Evolutionary conservation across 805 yeast genomes (phyloP).

Genomic region (Candida tallmaniae): DNA sequence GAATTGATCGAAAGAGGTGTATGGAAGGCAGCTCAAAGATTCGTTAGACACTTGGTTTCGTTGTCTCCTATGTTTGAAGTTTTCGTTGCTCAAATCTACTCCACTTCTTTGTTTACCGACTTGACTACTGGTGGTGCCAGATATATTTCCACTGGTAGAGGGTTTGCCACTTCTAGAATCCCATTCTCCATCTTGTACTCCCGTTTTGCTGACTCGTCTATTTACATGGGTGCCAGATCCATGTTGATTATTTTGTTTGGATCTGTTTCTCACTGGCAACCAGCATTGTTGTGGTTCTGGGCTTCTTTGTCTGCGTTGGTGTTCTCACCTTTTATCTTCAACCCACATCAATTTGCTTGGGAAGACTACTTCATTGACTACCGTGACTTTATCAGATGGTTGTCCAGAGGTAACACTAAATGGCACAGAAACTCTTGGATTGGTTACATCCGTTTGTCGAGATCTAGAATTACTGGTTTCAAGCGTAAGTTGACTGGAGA

Average conservation of each 20-base stretch:
- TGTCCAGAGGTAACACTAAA: constrained; percentile 74
- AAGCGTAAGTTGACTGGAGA: constrained; percentile 69
- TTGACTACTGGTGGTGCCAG: constrained; percentile 75
- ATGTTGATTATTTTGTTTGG: constrained; percentile 69
- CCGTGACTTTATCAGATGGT: constrained; percentile 58
- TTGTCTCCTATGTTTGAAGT: constrained; percentile 76
- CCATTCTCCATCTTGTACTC: constrained; percentile 63
- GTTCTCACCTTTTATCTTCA: constrained; percentile 90
- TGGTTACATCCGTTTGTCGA: constrained; percentile 70
- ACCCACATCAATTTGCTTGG: constrained; percentile 97
- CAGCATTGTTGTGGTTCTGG: constrained; percentile 97
- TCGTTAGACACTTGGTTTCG: constrained; percentile 63
- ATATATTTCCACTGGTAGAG: constrained; percentile 80
- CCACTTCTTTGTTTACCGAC: constrained; percentile 64
- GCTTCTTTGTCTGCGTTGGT: constrained; percentile 81
- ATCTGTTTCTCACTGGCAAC: constrained; percentile 82
- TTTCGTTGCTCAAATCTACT: constrained; percentile 72
- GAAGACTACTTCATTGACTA: constrained; percentile 94
- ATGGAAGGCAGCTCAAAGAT: constrained; percentile 61
- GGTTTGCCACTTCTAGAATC: constrained; percentile 70
- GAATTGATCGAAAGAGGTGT: constrained; percentile 74
- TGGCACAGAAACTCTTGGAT: constrained; percentile 90
- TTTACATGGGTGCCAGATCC: constrained; percentile 79
- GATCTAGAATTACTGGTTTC: constrained; percentile 91
- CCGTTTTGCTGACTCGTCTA: constrained; percentile 73